A percentile compares a stretch with the other conserved stretches of the same genome.
Conservation (phyloP, 495 filamentous ascomycete species). For the Penicillium subrubescens region DNA sequence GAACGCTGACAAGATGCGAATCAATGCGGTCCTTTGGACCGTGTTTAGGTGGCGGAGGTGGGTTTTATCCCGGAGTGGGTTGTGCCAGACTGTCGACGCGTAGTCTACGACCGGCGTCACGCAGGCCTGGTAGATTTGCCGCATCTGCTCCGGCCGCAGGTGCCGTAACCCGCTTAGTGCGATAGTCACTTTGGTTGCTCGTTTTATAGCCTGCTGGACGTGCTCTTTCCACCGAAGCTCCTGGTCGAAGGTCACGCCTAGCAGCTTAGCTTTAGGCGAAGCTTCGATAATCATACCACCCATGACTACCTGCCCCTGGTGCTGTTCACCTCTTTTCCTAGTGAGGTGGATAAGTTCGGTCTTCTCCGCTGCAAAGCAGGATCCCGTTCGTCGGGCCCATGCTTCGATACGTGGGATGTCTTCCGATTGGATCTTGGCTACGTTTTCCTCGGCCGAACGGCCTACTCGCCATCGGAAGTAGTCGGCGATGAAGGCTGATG, state of each 20-base stretch:
- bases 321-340: slow-evolving; percentile 8
- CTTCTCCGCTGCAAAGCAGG: slow-evolving; percentile 26
- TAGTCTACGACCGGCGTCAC: slow-evolving; percentile 10
- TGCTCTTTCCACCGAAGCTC: slow-evolving; percentile 4
- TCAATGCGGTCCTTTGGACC: slow-evolving; percentile 6
- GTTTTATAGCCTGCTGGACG: neutral
- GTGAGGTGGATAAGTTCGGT: slow-evolving; percentile 32
- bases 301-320: neutral
- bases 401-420: slow-evolving; percentile 21
- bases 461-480: slow-evolving; percentile 27
- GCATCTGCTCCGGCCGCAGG: slow-evolving; percentile 12
- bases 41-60: slow-evolving; percentile 15
- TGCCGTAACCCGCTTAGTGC: slow-evolving; percentile 5
- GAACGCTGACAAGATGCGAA: slow-evolving; percentile 1
- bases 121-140: slow-evolving; percentile 12
- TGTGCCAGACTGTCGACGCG: slow-evolving; percentile 11
- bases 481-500: slow-evolving; percentile 29
- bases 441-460: slow-evolving; percentile 21
- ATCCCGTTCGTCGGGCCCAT: slow-evolving; percentile 20
- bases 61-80: slow-evolving; percentile 13
- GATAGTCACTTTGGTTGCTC: slow-evolving; percentile 4
- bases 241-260: slow-evolving; percentile 7
- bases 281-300: too few relatives aligned
- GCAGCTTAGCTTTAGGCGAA: neutral
- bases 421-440: slow-evolving; percentile 15